Conservation (phyloP, 1,139 yeast genomes). For the Suhomyces terraborum region DNA sequence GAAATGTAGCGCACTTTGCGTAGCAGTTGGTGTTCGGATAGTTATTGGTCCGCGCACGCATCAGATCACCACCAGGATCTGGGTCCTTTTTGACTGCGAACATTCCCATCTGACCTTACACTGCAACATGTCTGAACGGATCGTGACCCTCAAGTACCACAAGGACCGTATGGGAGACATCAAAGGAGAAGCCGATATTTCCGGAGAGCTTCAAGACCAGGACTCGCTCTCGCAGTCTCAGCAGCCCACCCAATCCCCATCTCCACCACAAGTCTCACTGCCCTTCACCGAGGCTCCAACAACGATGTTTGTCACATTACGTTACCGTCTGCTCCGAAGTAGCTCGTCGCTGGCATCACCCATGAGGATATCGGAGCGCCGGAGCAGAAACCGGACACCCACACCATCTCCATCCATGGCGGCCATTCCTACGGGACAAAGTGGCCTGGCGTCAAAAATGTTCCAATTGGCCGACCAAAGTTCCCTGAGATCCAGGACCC, state of each 20-base stretch:
- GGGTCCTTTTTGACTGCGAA: slow-evolving; percentile 11
- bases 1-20: no score
- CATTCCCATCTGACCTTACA: neutral
- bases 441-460: neutral
- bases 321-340: slow-evolving; percentile 4
- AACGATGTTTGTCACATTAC: slow-evolving; percentile 11
- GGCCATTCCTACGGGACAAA: neutral
- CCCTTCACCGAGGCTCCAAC: slow-evolving; percentile 5
- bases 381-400: slow-evolving; percentile 11
- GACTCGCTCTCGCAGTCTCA: neutral
- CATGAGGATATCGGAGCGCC: slow-evolving; percentile 10
- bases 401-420: slow-evolving; percentile 13
- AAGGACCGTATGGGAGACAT: slow-evolving; percentile 7
- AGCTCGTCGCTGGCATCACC: slow-evolving; percentile 7
- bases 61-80: no score
- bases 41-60: neutral
- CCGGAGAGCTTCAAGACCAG: neutral
- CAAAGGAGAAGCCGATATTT: no score
- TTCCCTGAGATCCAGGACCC: neutral
- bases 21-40: no score
- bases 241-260: neutral
- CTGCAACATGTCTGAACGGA: slow-evolving; percentile 7
- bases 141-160: slow-evolving; percentile 12
- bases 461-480: neutral
- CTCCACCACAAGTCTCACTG: neutral